phyloP scores from a whole-genome alignment of 2,329 filamentous ascomycete species.

The Beauveria medogensis region DNA sequence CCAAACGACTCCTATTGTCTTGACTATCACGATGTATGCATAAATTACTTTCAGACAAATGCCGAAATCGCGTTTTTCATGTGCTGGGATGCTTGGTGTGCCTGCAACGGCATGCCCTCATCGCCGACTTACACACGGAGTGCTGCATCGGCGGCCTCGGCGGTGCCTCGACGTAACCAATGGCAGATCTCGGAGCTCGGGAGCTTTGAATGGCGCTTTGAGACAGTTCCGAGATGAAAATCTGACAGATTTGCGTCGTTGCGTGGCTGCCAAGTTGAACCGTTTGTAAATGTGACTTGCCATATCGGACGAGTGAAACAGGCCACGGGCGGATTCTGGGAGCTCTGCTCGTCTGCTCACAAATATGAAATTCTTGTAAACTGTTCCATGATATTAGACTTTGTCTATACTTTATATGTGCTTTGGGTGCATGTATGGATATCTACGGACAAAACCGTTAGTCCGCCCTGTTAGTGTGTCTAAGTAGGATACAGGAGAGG shows the following conservation, averaged over 20 bases:
- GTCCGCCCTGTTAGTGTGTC: not conserved
- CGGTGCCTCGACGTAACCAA: not conserved
- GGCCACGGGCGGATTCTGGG: constrained; percentile 2
- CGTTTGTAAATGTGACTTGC: not conserved
- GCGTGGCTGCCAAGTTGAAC: not conserved
- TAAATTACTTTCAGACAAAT: not conserved
- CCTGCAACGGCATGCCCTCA: not conserved
- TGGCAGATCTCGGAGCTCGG: not conserved
- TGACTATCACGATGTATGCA: not conserved
- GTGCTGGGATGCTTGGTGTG: not conserved
- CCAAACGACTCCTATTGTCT: not conserved
- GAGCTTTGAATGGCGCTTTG: not conserved
- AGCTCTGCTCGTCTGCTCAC: not conserved
- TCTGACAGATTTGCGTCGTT: not conserved
- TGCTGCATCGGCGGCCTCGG: not conserved
- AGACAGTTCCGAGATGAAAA: not conserved
- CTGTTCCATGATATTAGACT: not conserved
- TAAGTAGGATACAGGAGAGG: not conserved
- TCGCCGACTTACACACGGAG: not conserved
- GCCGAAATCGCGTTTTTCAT: not conserved
- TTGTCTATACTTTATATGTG: no score
- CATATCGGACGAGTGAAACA: not conserved
- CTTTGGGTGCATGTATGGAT: no score
- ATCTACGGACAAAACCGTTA: not conserved
- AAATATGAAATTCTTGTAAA: not conserved